Evolutionary conservation across 371 early-diverging fungal species (phyloP).

Genomic region (Mortierella sp.): DNA sequence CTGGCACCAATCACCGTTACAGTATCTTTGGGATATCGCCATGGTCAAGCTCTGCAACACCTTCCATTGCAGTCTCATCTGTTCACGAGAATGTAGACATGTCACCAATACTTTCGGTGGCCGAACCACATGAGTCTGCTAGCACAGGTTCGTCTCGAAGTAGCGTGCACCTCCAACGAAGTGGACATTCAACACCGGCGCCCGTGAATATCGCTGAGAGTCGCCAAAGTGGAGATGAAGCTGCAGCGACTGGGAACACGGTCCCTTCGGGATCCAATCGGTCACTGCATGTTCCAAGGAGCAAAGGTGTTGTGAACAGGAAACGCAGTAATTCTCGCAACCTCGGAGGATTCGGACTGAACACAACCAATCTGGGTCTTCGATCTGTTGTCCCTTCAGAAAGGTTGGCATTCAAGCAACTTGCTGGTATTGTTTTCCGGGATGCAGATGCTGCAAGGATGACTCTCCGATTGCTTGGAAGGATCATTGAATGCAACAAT

Average conservation of each 20-base stretch:
- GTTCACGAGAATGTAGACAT: slow-evolving; percentile 18
- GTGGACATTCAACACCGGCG: slow-evolving; percentile 29
- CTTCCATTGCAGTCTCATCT: slow-evolving; percentile 30
- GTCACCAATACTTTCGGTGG: slow-evolving; percentile 5
- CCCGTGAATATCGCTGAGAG: slow-evolving; percentile 2
- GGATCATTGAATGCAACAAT: slow-evolving; percentile 50
- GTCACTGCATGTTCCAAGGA: slow-evolving; percentile 7
- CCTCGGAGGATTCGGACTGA: slow-evolving; percentile 53
- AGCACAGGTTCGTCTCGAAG: slow-evolving; percentile 26
- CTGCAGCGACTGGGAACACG: neutral
- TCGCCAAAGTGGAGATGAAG: neutral
- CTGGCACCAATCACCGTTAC: slow-evolving; percentile 17
- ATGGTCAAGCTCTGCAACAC: slow-evolving; percentile 32
- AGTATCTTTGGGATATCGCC: slow-evolving; percentile 48
- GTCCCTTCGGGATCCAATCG: neutral
- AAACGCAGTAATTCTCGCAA: slow-evolving; percentile 56
- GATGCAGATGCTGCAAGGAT: slow-evolving; percentile 57
- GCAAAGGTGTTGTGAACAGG: slow-evolving; percentile 28
- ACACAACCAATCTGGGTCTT: slow-evolving; percentile 49
- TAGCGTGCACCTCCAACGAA: slow-evolving; percentile 30
- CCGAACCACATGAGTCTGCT: slow-evolving; percentile 22
- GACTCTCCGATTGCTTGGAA: slow-evolving; percentile 52
- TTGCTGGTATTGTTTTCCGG: slow-evolving; percentile 55
- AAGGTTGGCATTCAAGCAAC: slow-evolving; percentile 43
- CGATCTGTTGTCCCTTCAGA: slow-evolving; percentile 46